Evolutionary conservation across 352 stramenopile species (phyloP), one percentile per base, ranked within the genome.

Genomic region (Blastocystis sp.): DNA sequence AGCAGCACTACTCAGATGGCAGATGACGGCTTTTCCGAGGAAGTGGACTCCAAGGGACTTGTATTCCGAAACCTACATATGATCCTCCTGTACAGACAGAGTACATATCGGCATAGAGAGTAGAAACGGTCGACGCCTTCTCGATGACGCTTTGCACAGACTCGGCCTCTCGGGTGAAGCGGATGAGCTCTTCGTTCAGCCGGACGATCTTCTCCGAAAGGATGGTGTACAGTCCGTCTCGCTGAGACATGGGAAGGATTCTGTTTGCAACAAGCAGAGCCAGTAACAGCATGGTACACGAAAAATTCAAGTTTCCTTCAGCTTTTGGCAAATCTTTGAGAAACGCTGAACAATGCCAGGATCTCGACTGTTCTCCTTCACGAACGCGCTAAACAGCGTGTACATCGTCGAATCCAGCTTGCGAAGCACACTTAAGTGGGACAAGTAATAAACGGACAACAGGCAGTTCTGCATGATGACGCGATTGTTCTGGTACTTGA

Each of bases 391-490:
- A 19, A 84, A 52, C 21, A 84, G 7, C 9, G 34, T 28, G n/a
- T 69, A 28, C 74, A 70, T 56, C n/a, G 34, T 59, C 2, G 43
- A 19, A 52, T 84, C 74, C 41, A 84, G 2, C 65, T 17, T 52
- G n/a, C 43, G 28, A 48, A 59, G 28, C 2, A 53, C 34, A n/a
- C 45, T 61, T 52, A 84, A 11, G 34, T 84, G 74, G 23, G 56
- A 64, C 59, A 84, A 23, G 23, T 84, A 84, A 56, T 84, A 84
- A 19, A 84, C 19, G n/a, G 74, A 84, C 17, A 84, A 10, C 1
- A 84, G 23, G 40, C 74, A 84, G 40, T 84, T 84, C 34, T 84
- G 74, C 74, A 84, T 84, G 28, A 84, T 84, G 34, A 84, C 74
- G 21, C 34, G 19, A 48, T 84, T 84, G 23, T 19, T 34, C 2